Evolutionary conservation across 306 rosid species (phyloP), one percentile per base, ranked within the genome.

Genomic region (Sesbania bispinosa): DNA sequence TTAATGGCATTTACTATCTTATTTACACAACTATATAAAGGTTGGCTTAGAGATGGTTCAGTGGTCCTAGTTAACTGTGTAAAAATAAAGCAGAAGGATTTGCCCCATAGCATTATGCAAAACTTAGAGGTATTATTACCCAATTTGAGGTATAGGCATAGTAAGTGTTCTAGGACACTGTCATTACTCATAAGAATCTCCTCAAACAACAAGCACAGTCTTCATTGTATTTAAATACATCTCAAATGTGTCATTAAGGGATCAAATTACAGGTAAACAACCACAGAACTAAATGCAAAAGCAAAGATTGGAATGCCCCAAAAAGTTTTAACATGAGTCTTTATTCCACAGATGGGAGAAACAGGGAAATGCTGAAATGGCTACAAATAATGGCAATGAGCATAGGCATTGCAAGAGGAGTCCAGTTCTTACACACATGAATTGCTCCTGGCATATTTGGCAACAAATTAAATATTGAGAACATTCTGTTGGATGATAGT

Each of bases 101-200:
- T 75, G 29, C 21, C 57, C 26, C 84, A 78, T 67, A 77, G 79
- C 70, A 24, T 55, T 23, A 55, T 78, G 62, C 89, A 77, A 73
- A 81, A 72, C 65, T 76, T 87, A 80, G 88, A 83, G 53, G 81
- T 82, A 3, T n/a, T n/a, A n/a, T 52, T 94, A 45, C 82, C 87
- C 18, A 72, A 82, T 82, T 79, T 90, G 46, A 88, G 97, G 85
- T 95, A 94, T 38, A 73, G 86, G 68, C 83, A 94, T 85, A 83
- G 97, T 90, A 57, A 90, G 97, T 74, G 82, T 94, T 62, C 67
- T 94, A 10, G 98, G 98, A 24, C 97, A 94, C 62, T 74, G 55
- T 76, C 43, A 69, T 86, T 64, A 80, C 86, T 71, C 32, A 61
- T 53, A 81, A 79, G 63, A 97, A 86, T 52, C 88, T 62, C 83